Percentiles rank a stretch among this genome's conserved stretches.
Evolutionary conservation across 2,329 filamentous ascomycete species (phyloP).

Genomic region (Xylaria sp.): DNA sequence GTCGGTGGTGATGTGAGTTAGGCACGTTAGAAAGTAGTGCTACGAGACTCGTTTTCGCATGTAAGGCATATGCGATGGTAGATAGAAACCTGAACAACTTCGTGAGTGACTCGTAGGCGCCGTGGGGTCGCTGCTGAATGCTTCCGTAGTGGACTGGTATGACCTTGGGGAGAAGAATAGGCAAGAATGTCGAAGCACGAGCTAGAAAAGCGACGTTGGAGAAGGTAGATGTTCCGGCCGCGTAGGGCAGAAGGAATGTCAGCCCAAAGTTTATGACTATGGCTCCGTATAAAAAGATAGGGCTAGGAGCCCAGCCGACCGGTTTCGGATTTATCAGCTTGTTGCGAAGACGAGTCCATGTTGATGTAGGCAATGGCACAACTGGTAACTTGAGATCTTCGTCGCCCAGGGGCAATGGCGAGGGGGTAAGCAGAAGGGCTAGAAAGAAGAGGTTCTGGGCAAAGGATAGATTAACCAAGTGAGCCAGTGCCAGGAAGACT

Average conservation of each 20-base stretch:
- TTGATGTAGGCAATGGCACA: conserved; percentile 48
- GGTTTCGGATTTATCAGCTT: conserved; percentile 56
- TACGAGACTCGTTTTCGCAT: conserved; percentile 57
- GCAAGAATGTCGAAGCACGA: conserved; percentile 57
- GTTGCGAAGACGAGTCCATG: conserved; percentile 47
- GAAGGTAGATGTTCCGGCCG: conserved; percentile 57
- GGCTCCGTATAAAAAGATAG: conserved; percentile 51
- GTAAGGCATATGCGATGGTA: conserved; percentile 56
- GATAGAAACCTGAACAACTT: conserved; percentile 62
- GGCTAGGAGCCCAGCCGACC: conserved; percentile 57
- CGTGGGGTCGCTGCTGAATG: conserved; percentile 55
- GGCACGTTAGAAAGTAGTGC: conserved; percentile 62
- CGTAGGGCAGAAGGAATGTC: conserved; percentile 55
- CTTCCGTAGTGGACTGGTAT: conserved; percentile 62
- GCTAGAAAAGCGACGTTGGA: conserved; percentile 49
- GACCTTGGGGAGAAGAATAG: conserved; percentile 60
- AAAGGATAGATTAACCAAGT: conserved; percentile 69
- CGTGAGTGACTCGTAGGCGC: conserved; percentile 55
- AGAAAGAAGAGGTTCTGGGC: conserved; percentile 73
- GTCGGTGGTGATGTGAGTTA: conserved; percentile 59
- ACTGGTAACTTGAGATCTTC: conserved; percentile 47
- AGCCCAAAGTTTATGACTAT: conserved; percentile 52
- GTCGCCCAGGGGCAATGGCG: conserved; percentile 54
- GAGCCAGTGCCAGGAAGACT: conserved; percentile 68
- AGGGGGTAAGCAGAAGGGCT: conserved; percentile 66